Conservation (phyloP, 495 filamentous ascomycete species). For the Glarea lozoyensis region DNA sequence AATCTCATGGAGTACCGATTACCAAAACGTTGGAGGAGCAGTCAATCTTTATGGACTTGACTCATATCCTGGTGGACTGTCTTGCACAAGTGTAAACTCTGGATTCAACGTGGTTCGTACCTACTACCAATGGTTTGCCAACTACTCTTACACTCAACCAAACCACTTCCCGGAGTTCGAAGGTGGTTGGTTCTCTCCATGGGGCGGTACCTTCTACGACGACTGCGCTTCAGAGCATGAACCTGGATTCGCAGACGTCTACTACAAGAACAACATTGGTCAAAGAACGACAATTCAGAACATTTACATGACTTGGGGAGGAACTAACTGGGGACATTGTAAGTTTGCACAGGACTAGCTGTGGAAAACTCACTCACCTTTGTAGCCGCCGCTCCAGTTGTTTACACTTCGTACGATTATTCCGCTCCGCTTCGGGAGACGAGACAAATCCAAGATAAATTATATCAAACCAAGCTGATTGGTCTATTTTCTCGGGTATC, state of each 20-base stretch:
- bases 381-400: constrained; percentile 34
- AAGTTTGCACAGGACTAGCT: neutral
- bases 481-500: constrained; percentile 48
- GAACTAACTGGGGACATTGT: constrained; percentile 47
- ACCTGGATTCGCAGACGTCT: constrained; percentile 44
- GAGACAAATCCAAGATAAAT: constrained; percentile 25
- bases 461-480: constrained; percentile 44
- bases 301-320: constrained; percentile 49
- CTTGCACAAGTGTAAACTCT: constrained; percentile 38
- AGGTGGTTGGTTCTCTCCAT: constrained; percentile 43
- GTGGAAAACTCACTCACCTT: neutral
- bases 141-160: constrained; percentile 44
- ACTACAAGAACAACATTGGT: constrained; percentile 49
- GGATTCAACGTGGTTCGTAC: constrained; percentile 42
- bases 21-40: constrained; percentile 43
- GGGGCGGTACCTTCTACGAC: constrained; percentile 44
- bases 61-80: constrained; percentile 44
- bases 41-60: constrained; percentile 49
- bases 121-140: constrained; percentile 50
- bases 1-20: constrained; percentile 46
- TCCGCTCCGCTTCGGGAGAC: constrained; percentile 27
- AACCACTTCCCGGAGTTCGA: constrained; percentile 44
- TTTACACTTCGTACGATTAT: constrained; percentile 44
- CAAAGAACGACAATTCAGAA: constrained; percentile 38
- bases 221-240: constrained; percentile 34